Conservation (phyloP, 495 filamentous ascomycete species). For the Echria macrotheca region DNA sequence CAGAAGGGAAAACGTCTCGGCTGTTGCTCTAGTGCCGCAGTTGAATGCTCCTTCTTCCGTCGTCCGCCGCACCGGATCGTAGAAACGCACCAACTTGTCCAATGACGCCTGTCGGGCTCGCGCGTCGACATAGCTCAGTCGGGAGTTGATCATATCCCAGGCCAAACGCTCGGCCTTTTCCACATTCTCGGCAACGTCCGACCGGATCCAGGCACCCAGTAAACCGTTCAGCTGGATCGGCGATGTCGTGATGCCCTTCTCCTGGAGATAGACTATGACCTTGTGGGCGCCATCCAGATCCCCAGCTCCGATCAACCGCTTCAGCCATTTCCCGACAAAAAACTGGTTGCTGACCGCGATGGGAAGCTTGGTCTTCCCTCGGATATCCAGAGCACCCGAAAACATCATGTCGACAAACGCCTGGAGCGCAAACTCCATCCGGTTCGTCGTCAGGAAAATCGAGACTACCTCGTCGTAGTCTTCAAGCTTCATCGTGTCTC, state of each 20-base stretch:
- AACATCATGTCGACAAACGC: conserved; percentile 86
- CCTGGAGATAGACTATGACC: conserved; percentile 63
- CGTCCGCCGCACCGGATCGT: conserved; percentile 12
- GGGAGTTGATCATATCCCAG: conserved; percentile 70
- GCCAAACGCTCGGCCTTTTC: conserved; percentile 63
- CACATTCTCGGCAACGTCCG: conserved; percentile 44
- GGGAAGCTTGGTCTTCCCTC: conserved; percentile 46
- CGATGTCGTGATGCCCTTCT: conserved; percentile 57
- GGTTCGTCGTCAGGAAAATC: conserved; percentile 53
- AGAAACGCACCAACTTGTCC: conserved; percentile 3
- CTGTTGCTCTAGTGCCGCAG: conserved; percentile 47
- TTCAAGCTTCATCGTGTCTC: conserved; percentile 58
- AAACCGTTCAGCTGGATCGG: conserved; percentile 70
- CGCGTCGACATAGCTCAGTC: conserved; percentile 52
- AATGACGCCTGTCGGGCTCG: conserved; percentile 18
- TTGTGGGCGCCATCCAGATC: conserved; percentile 62
- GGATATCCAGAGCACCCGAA: conserved; percentile 43
- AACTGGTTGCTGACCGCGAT: conserved; percentile 64
- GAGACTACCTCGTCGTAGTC: conserved; percentile 69
- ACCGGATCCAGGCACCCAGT: conserved; percentile 67
- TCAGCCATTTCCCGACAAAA: conserved; percentile 78
- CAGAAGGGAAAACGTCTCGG: conserved; percentile 73
- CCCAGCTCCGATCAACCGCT: conserved; percentile 68
- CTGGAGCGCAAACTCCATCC: conserved; percentile 59
- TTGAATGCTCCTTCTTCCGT: conserved; percentile 25